Evolutionary conservation across 805 yeast genomes (phyloP), one percentile per base, ranked within the genome.

Genomic region (Kuraishia piskuri): DNA sequence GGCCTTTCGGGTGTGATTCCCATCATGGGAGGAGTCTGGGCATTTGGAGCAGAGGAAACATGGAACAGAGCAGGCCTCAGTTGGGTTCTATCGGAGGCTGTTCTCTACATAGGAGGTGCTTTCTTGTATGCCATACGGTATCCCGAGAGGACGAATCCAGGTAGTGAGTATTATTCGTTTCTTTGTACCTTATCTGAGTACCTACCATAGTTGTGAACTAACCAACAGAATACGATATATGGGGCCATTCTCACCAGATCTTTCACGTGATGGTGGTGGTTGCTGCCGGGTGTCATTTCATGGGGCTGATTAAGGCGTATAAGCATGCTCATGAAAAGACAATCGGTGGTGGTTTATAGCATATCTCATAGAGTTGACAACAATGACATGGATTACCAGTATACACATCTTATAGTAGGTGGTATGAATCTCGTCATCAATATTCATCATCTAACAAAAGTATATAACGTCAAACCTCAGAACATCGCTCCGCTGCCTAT

Each of bases 211-310:
- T 19, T 3, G 14, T 6, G 20, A 26, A 20, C 54, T 10, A 54
- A 60, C 1, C 74, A 74, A 1, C 58, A 55, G 65, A 45, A 21
- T 87, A 77, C 63, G 96, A 89, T 59, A 61, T 80, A 10, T 75
- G 80, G 67, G 96, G 96, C 1, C 86, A 87, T 58, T 86, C 95
- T 6, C 97, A 90, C 65, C 96, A 90, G 63, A 76, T 90, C 9
- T 89, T 90, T 63, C 96, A 89, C 65, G 67, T 86, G 9, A 66
- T 86, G 60, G 96, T 89, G 7, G 90, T 88, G 0, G 58, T 83
- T 12, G 96, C 95, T 14, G 87, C 96, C 0, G 72, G 70, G 53
- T 85, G 85, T 54, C 97, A 90, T 68, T 80, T 86, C 67, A 72
- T 61, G 53, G 95, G 85, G 0, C 69, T 90, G 37, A 62, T 80